Conservation (phyloP, 73 alveolate genomes). For the Symbiodinium pilosum region DNA sequence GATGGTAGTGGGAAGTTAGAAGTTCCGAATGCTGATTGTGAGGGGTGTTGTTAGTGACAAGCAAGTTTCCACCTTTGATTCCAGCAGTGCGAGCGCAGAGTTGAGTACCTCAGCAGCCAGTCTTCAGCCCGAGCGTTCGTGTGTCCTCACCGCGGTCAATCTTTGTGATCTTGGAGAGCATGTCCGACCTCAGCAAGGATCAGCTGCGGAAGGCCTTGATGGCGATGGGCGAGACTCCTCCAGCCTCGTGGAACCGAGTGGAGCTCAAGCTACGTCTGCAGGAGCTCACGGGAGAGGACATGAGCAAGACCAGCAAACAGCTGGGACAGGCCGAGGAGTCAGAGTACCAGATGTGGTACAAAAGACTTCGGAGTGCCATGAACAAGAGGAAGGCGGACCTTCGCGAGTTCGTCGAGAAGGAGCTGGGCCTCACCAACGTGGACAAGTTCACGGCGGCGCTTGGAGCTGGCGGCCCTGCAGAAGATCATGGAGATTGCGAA, state of each 20-base stretch:
- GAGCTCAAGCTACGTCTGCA: background rate
- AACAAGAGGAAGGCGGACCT: conserved; percentile 12
- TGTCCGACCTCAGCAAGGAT: too few relatives aligned
- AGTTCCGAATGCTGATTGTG: background rate
- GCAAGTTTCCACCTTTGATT: background rate
- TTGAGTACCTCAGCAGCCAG: background rate
- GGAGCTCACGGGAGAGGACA: background rate
- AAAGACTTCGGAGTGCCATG: background rate
- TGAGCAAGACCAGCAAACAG: background rate
- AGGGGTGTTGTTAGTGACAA: background rate
- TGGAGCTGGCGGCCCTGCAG: background rate
- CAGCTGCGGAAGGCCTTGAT: background rate
- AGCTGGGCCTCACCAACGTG: background rate
- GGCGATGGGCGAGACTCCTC: background rate
- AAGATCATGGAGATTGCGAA: background rate
- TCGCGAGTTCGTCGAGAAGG: background rate
- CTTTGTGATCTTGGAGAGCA: too few relatives aligned
- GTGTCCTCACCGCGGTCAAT: too few relatives aligned
- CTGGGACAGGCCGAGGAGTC: background rate
- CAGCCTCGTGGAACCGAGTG: background rate
- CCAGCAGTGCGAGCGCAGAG: background rate
- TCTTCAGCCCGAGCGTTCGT: too few relatives aligned
- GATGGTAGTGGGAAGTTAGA: too few relatives aligned
- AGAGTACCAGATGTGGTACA: background rate
- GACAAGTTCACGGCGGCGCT: background rate